A percentile compares a stretch with the other conserved stretches of the same genome.
Conservation (phyloP, 169 alveolate species). For the Besnoitia besnoiti region DNA sequence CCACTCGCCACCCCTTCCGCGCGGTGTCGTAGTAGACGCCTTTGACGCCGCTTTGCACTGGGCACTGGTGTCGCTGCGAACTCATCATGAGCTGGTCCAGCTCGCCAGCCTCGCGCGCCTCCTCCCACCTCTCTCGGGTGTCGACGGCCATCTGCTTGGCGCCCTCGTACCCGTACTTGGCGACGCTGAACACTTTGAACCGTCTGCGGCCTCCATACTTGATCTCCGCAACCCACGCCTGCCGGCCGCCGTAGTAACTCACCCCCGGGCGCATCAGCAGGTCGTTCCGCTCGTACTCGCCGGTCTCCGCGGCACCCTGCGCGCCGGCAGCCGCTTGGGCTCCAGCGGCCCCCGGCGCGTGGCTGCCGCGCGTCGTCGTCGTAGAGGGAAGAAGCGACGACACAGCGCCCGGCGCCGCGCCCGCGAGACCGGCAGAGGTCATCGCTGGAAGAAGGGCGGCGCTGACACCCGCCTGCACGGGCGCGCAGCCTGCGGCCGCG, state of each 20-base stretch:
- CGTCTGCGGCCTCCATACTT: slow-evolving; percentile 39
- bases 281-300: background rate
- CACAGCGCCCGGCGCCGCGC: background rate
- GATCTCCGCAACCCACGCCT: slow-evolving; percentile 53
- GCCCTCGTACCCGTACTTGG: slow-evolving; percentile 42
- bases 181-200: slow-evolving; percentile 37
- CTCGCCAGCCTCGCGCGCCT: slow-evolving; percentile 35
- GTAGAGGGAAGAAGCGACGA: background rate
- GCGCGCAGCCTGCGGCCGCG: background rate
- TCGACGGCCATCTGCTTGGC: slow-evolving; percentile 33
- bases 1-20: slow-evolving; percentile 45
- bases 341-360: background rate
- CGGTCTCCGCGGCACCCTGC: background rate
- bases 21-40: slow-evolving; percentile 54
- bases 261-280: slow-evolving; percentile 45
- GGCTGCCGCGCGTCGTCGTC: background rate
- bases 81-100: slow-evolving; percentile 41
- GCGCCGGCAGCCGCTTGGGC: background rate
- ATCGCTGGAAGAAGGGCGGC: background rate
- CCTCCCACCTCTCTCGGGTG: slow-evolving; percentile 47
- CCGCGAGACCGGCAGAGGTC: background rate
- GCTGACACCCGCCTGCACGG: too few species aligned
- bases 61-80: slow-evolving; percentile 31
- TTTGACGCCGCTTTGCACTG: slow-evolving; percentile 45
- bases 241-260: slow-evolving; percentile 49